Percentiles rank a stretch among this genome's conserved stretches.
Evolutionary conservation across 2,329 filamentous ascomycete species (phyloP).

Genomic region (Diaporthe sp.): DNA sequence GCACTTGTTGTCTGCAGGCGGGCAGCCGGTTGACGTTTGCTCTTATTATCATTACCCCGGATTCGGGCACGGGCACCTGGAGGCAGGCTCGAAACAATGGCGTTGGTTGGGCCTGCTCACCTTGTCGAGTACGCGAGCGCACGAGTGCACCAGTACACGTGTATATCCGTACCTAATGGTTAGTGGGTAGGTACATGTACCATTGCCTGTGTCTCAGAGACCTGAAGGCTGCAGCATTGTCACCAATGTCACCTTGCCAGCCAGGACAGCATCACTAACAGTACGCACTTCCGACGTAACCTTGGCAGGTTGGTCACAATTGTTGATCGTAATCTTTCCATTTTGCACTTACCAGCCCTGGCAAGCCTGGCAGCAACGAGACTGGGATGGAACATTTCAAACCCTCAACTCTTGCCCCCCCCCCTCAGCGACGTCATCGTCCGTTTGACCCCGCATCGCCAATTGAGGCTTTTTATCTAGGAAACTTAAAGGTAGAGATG

Average conservation of each 20-base stretch:
- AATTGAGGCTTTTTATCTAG: conserved; percentile 10
- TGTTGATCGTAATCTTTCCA: conserved; percentile 19
- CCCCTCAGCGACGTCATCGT: neutral
- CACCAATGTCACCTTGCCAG: neutral
- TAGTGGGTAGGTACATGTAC: neutral
- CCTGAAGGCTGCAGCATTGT: neutral
- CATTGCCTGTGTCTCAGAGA: neutral
- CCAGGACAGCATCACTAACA: neutral
- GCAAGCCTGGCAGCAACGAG: neutral
- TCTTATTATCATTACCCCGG: conserved; percentile 9
- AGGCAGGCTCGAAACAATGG: neutral
- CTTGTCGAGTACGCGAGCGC: neutral
- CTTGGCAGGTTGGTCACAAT: conserved; percentile 13
- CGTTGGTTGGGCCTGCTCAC: neutral
- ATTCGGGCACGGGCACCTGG: conserved; percentile 9
- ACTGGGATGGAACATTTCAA: neutral
- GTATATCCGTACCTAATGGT: neutral
- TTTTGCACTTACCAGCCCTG: neutral
- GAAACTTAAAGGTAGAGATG: neutral
- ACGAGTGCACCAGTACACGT: neutral
- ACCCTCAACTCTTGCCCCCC: too few relatives aligned
- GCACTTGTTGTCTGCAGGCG: neutral
- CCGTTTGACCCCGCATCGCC: conserved; percentile 1
- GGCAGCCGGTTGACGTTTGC: neutral
- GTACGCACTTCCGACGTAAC: neutral